Evolutionary conservation across 345 rosid genomes (phyloP).

Genomic region (Aethionema arabicum): DNA sequence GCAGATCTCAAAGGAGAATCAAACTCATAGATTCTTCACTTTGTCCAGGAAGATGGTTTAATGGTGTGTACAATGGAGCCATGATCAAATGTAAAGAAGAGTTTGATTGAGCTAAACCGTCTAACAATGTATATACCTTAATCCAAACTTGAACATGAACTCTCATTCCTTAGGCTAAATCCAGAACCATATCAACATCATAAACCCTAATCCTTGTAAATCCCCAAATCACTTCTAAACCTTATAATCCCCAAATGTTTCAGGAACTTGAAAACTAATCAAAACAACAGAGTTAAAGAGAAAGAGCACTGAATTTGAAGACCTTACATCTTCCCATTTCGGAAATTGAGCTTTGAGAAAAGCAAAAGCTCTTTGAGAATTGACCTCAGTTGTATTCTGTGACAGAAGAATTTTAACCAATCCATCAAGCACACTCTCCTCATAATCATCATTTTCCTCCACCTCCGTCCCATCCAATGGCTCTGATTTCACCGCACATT

Average conservation of each 20-base stretch:
- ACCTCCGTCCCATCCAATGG: constrained; percentile 17
- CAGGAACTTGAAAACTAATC: not conserved
- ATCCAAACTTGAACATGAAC: not conserved
- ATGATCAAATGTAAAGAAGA: not conserved
- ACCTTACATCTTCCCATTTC: constrained; percentile 67
- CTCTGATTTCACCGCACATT: constrained; percentile 27
- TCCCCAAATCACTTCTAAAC: not conserved
- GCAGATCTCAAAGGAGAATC: not conserved
- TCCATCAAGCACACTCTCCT: constrained; percentile 81
- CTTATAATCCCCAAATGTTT: not conserved
- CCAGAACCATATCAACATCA: constrained; percentile 32
- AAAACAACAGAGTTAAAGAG: not conserved
- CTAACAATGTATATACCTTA: not conserved
- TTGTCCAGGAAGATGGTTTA: constrained; percentile 2
- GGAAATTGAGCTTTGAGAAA: constrained; percentile 70
- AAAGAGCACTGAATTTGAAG: not conserved
- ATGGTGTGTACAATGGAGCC: not conserved
- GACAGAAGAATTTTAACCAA: constrained; percentile 69
- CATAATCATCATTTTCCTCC: not conserved
- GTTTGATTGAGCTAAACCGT: not conserved
- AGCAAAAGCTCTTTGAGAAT: constrained; percentile 73
- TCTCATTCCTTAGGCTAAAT: constrained; percentile 39
- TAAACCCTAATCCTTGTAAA: not conserved
- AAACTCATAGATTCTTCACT: constrained; percentile 9
- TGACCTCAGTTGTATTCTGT: constrained; percentile 78